A percentile compares a stretch with the other conserved stretches of the same genome.
Evolutionary conservation across 164 flowering plant species (phyloP).

Genomic region (Vitis rotundifolia): DNA sequence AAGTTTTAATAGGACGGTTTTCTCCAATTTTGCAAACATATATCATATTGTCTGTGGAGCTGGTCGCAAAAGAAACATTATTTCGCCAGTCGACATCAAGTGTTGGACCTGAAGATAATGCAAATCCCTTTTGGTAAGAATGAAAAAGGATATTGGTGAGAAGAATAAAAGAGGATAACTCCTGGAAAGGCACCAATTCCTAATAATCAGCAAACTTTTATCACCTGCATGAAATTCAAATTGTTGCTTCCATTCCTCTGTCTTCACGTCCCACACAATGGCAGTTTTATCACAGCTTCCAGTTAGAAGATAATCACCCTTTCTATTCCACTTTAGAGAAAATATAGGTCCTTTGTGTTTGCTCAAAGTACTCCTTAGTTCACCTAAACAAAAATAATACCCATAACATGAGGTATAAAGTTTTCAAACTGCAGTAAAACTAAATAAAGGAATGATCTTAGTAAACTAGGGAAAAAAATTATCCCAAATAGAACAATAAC

Average conservation of each 20-base stretch:
- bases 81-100: constrained; percentile 99
- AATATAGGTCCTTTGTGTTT: constrained; percentile 95
- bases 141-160: no score
- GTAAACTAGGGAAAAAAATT: no score
- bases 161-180: constrained; percentile 2
- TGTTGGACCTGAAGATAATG: constrained; percentile 63
- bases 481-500: no score
- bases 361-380: constrained; percentile 68
- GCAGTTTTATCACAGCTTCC: constrained; percentile 98
- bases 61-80: constrained; percentile 86
- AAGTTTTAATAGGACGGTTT: constrained; percentile 65
- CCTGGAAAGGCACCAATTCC: background rate
- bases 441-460: background rate
- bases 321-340: constrained; percentile 97
- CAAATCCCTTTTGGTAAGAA: no score
- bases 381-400: constrained; percentile 50
- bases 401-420: background rate
- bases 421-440: background rate
- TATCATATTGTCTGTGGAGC: constrained; percentile 93
- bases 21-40: constrained; percentile 97
- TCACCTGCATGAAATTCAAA: constrained; percentile 91
- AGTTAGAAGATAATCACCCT: constrained; percentile 93
- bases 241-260: constrained; percentile 89
- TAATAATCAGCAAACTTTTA: background rate
- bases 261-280: constrained; percentile 94